Conservation (phyloP, 176 grass and related monocot species). For the Paspalum notatum region DNA sequence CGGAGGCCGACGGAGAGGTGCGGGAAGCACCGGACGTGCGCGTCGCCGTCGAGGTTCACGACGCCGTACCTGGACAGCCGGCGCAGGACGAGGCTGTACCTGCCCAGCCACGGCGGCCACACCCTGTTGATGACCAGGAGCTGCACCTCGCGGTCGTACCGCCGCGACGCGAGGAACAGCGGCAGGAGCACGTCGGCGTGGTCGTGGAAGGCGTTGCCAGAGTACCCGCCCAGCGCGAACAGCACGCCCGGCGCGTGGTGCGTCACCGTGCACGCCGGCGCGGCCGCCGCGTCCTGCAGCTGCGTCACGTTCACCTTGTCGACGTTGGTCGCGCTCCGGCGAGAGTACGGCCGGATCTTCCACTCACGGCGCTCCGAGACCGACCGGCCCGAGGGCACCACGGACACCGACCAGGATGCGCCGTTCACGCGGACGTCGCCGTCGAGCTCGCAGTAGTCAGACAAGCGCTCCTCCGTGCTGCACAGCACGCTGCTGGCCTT, state of each 20-base stretch:
- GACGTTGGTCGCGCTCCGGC: slow-evolving; percentile 31
- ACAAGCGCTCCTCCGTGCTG: not conserved
- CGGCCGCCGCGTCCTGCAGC: not conserved
- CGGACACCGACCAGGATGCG: not conserved
- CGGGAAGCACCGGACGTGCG: slow-evolving; percentile 55
- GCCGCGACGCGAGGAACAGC: slow-evolving; percentile 57
- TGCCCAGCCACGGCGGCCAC: slow-evolving; percentile 54
- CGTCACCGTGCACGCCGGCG: slow-evolving; percentile 48
- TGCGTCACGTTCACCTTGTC: slow-evolving; percentile 38
- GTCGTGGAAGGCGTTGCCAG: slow-evolving; percentile 63
- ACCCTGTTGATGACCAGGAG: slow-evolving; percentile 45
- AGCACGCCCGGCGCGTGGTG: slow-evolving; percentile 50
- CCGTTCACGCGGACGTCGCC: slow-evolving; percentile 13
- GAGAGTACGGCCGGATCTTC: slow-evolving; percentile 54
- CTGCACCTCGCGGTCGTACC: slow-evolving; percentile 61
- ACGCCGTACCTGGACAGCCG: slow-evolving; percentile 50
- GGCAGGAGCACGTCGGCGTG: slow-evolving; percentile 61
- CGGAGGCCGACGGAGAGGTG: slow-evolving; percentile 50
- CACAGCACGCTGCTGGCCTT: not conserved
- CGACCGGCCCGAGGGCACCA: slow-evolving; percentile 9
- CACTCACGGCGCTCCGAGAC: slow-evolving; percentile 10
- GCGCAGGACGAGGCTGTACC: slow-evolving; percentile 40
- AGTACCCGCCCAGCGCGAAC: slow-evolving; percentile 57
- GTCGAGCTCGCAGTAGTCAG: not conserved
- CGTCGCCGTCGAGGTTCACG: slow-evolving; percentile 59